Conservation (phyloP, 2,329 filamentous ascomycete genomes). For the Plectosphaerella cucumerina region DNA sequence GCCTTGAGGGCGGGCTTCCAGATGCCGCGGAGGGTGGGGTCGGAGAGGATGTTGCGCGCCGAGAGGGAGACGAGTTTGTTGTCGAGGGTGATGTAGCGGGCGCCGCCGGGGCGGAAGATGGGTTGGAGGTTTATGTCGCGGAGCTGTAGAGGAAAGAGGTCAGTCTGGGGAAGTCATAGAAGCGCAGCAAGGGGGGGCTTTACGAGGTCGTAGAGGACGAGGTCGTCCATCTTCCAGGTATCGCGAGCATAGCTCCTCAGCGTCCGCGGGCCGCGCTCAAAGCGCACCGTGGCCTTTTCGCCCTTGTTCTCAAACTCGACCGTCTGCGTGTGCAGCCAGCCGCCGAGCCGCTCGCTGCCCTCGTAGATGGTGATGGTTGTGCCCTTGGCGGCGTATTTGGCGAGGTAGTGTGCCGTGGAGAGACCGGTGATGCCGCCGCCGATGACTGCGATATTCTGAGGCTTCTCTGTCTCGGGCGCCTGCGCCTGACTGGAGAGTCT, state of each 20-base stretch:
- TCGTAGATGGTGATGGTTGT: constrained; percentile 81
- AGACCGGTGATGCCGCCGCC: constrained; percentile 84
- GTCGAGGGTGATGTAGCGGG: constrained; percentile 82
- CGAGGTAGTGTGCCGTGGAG: constrained; percentile 71
- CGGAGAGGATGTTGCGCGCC: constrained; percentile 29
- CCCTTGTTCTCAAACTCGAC: constrained; percentile 55
- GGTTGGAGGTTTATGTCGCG: constrained; percentile 41
- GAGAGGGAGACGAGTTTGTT: constrained; percentile 50
- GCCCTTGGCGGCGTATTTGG: constrained; percentile 57
- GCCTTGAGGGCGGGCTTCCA: constrained; percentile 2
- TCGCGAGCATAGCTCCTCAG: constrained; percentile 50
- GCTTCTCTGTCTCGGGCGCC: constrained; percentile 3
- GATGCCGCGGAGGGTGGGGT: constrained; percentile 52
- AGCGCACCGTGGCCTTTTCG: constrained; percentile 54
- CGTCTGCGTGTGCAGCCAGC: constrained; percentile 73
- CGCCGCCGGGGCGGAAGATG: constrained; percentile 41
- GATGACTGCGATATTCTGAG: constrained; percentile 57
- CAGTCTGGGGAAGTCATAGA: constrained; percentile 43
- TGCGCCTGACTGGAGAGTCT: background rate
- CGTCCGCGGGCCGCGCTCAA: constrained; percentile 82
- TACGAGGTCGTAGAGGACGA: constrained; percentile 70
- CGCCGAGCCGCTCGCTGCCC: constrained; percentile 63
- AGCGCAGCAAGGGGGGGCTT: constrained; percentile 41
- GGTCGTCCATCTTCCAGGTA: constrained; percentile 48
- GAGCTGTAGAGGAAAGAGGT: background rate